A percentile compares a stretch with the other conserved stretches of the same genome.
Conservation (phyloP, 2,329 filamentous ascomycete genomes). For the Xylaria sp. region DNA sequence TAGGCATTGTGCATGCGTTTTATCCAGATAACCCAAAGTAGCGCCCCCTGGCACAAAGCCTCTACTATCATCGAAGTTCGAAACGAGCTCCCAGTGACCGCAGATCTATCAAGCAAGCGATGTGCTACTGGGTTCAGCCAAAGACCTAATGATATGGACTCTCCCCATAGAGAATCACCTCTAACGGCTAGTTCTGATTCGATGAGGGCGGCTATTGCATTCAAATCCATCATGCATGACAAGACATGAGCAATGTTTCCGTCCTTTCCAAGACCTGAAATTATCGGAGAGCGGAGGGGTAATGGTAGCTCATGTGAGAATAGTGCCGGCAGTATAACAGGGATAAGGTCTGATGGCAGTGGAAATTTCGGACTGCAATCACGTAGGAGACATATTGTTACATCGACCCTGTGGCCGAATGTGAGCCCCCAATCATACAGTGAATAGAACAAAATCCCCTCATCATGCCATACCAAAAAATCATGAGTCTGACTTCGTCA, state of each 20-base stretch:
- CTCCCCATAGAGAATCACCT: slow-evolving; percentile 27
- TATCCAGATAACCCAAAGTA: slow-evolving; percentile 24
- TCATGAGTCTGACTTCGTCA: slow-evolving; percentile 26
- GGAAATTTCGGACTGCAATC: slow-evolving; percentile 21
- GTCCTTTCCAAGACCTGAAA: slow-evolving; percentile 8
- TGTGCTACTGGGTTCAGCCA: slow-evolving; percentile 26
- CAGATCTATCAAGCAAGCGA: slow-evolving; percentile 14
- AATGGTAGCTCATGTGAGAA: slow-evolving; percentile 11
- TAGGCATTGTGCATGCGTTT: slow-evolving; percentile 25
- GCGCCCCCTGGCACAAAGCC: slow-evolving; percentile 21
- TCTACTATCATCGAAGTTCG: slow-evolving; percentile 9
- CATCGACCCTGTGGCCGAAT: slow-evolving; percentile 16
- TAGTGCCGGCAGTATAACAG: slow-evolving; percentile 3
- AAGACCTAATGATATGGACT: slow-evolving; percentile 23
- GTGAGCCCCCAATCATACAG: neutral
- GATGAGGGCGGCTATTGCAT: slow-evolving; percentile 19
- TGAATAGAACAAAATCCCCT: slow-evolving; percentile 1
- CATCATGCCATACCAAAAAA: slow-evolving; percentile 23
- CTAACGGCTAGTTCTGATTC: slow-evolving; percentile 25
- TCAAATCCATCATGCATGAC: slow-evolving; percentile 26
- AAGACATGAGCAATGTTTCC: slow-evolving; percentile 7
- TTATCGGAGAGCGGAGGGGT: slow-evolving; percentile 12
- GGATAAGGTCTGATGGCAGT: slow-evolving; percentile 23
- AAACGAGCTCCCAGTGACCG: slow-evolving; percentile 7
- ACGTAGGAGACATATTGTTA: slow-evolving; percentile 20